Base-by-base conservation (phyloP, 371 early-diverging fungal genomes). In the Chytridium lagenaria region DNA sequence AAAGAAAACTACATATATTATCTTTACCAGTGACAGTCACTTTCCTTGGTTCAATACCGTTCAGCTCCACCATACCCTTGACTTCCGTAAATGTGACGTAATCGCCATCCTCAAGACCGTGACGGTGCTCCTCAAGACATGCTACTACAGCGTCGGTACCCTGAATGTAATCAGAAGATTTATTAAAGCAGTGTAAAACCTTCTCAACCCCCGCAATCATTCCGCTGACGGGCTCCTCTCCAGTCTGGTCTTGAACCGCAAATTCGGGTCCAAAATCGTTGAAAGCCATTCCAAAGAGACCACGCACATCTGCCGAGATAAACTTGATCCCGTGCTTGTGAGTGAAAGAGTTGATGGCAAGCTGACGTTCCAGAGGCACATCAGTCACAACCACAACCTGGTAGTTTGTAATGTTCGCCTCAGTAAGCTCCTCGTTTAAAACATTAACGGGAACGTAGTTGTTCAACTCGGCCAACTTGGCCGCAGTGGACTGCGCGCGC, bases 41-140 rank as follows among this genome's bases (percentile, higher is more conserved):
- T 77, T 91, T 90, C 59, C 91, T 85, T 36, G 99, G 96, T 55
- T 88, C 88, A 67, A 89, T 83, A 34, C 84, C 90, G 73, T 99
- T 98, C 67, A 98, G 84, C 74, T 90, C 90, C 49, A 84, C 85
- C 96, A 98, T 97, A 34, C 99, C 99, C 80, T 93, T 83, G 23
- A 99, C 81, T 78, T 99, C 98, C 31, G 87, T 85, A 79, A 99
- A 99, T 1, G 94, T 94, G 40, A 99, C 98, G 80, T 87, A 90
- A 78, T 97, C 97, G 5, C 99, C 99, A 79, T 97, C 98, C 78
- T 96, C 97, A 23, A 99, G 85, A 28, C 97, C 97, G 80, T 99
- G 99, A 51, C 99, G 90, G 22, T 93, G 90, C 75, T 98, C 96
- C 77, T 99, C 99, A 75, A 98, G 83, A 79, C 95, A 95, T 22